Base-by-base conservation (phyloP, 2,329 filamentous ascomycete species). In the Raffaelea ambrosiae region DNA sequence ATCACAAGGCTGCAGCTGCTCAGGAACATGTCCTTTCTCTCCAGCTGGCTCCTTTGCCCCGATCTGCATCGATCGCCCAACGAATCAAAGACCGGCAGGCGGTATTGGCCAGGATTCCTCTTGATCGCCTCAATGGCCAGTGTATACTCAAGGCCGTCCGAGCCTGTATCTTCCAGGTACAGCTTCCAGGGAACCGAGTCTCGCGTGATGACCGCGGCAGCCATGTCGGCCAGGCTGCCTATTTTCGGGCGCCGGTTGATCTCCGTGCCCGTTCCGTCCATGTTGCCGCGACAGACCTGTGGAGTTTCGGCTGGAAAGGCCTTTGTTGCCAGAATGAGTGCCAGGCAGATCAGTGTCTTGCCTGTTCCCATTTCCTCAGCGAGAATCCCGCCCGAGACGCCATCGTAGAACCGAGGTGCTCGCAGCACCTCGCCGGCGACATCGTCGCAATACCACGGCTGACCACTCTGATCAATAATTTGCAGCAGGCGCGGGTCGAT, bases 281-380 rank as follows among this genome's bases (percentile, higher is more conserved):
- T 16, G 14, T 18, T 18, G 3, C 41, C 47, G 49, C 74, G 67
- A 58, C 84, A 78, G 46, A 83, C 62, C 3, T 81, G 73, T 2
- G 90, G 84, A 3, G 84, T 76, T 18, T 72, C 66, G 5, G 87
- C 77, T 11, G 81, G 76, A 52, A 90, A 76, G 29, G 81, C 71
- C 56, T 77, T 81, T 0, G 88, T 95, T 3, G 88, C 83, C 22
- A 94, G 69, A 36, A 96, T 81, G 2, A 88, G 67, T 7, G 84
- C 47, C 18, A 97, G 67, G 53, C 86, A 91, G 11, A 96, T 95
- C 22, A 96, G 66, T 0, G 91, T 96, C 67, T 96, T 97, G 0
- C 91, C 90, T 0, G 77, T 68, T 5, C 84, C 84, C 86, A 90
- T 90, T 53, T 86, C 83, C 59, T 93, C 87, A 0, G 86, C 85